A percentile compares a stretch with the other conserved stretches of the same genome.
Conservation (phyloP, 768 basidiomycete species). For the Pisolithus sp. region DNA sequence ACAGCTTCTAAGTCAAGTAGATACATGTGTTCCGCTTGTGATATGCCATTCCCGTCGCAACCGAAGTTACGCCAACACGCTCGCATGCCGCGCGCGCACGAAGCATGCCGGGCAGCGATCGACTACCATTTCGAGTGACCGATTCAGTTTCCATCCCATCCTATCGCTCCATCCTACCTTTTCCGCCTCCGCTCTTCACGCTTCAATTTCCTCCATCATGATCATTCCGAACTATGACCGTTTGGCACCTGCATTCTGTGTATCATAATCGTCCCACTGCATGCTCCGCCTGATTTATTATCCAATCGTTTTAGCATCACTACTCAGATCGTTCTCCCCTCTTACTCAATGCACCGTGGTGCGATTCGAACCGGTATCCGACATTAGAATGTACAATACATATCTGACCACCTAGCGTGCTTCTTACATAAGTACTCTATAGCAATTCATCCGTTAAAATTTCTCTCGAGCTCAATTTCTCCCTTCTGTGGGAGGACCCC, state of each 20-base stretch:
- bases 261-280: constrained; percentile 18
- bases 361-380: constrained; percentile 10
- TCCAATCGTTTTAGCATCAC: constrained; percentile 20
- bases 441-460: not conserved
- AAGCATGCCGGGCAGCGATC: constrained; percentile 69
- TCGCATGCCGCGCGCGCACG: constrained; percentile 41
- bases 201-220: not conserved
- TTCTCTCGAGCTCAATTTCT: not conserved
- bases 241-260: constrained; percentile 8
- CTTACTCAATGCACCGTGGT: constrained; percentile 4
- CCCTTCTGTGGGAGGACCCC: not conserved
- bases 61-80: constrained; percentile 60
- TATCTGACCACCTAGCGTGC: constrained; percentile 14
- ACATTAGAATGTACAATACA: constrained; percentile 13
- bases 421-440: constrained; percentile 26
- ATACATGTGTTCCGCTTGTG: constrained; percentile 71
- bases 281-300: constrained; percentile 14
- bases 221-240: constrained; percentile 9
- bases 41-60: constrained; percentile 55
- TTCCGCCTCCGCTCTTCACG: no score
- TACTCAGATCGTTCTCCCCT: constrained; percentile 7
- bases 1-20: constrained; percentile 36
- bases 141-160: not conserved
- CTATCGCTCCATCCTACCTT: not conserved
- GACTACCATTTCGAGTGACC: constrained; percentile 62